Evolutionary conservation across 352 stramenopile species (phyloP).

Genomic region (Phytophthora aleatoria): DNA sequence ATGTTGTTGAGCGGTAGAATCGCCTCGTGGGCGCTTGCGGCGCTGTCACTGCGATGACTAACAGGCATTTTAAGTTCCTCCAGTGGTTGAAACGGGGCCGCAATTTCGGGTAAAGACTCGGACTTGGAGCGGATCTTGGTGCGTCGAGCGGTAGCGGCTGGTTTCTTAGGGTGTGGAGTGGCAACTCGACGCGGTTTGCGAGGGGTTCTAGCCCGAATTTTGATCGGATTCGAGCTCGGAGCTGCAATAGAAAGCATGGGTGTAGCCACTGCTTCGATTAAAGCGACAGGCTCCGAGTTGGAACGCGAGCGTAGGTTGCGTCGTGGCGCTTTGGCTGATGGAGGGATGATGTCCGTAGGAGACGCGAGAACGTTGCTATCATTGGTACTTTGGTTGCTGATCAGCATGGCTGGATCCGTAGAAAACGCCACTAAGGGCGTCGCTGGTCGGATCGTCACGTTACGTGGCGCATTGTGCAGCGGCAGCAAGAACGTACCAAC

Average conservation of each 20-base stretch:
- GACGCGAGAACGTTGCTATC: background rate
- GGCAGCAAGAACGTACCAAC: slow-evolving; percentile 53
- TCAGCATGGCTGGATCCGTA: slow-evolving; percentile 9
- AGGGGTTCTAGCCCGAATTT: slow-evolving; percentile 21
- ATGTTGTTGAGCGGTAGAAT: slow-evolving; percentile 27
- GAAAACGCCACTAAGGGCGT: slow-evolving; percentile 32
- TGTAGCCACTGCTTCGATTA: slow-evolving; percentile 2
- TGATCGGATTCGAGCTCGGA: background rate
- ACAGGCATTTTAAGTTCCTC: slow-evolving; percentile 36
- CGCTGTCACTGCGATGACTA: slow-evolving; percentile 43
- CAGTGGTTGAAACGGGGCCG: slow-evolving; percentile 24
- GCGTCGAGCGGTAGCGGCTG: slow-evolving; percentile 23
- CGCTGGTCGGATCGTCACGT: slow-evolving; percentile 67
- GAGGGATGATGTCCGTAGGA: slow-evolving; percentile 17
- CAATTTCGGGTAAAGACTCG: slow-evolving; percentile 51
- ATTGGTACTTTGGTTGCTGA: slow-evolving; percentile 16
- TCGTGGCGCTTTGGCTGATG: slow-evolving; percentile 36
- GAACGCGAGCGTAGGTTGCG: slow-evolving; percentile 61
- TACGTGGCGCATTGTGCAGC: slow-evolving; percentile 46
- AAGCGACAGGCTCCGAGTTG: slow-evolving; percentile 75
- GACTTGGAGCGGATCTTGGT: slow-evolving; percentile 68
- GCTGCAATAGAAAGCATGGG: background rate
- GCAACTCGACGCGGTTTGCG: slow-evolving; percentile 38
- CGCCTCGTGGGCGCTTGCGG: slow-evolving; percentile 22
- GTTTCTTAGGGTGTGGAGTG: slow-evolving; percentile 45